Conservation (phyloP, 148 eudicot genomes). For the Nyssa sinensis region DNA sequence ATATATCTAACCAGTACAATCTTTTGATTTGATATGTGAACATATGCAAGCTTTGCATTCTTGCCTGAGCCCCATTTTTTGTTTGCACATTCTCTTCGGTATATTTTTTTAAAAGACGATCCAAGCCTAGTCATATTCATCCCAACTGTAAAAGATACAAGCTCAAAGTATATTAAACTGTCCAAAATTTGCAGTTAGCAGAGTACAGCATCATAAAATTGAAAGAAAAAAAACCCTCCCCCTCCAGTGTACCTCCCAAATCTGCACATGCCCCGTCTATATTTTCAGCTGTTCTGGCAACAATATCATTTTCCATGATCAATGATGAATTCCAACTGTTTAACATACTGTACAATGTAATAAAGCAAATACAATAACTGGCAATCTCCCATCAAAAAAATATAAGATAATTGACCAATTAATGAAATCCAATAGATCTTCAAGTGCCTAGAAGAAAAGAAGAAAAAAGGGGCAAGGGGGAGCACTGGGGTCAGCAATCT, state of each 20-base stretch:
- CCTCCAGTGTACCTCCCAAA: slow-evolving; percentile 2
- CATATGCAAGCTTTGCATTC: slow-evolving; percentile 20
- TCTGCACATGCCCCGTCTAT: background rate
- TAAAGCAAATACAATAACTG: background rate
- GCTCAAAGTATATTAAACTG: slow-evolving; percentile 10
- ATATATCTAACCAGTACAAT: slow-evolving; percentile 21
- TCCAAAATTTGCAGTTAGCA: slow-evolving; percentile 16
- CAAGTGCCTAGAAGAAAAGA: too few relatives aligned
- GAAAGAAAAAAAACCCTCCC: slow-evolving; percentile 14
- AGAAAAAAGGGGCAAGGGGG: too few relatives aligned
- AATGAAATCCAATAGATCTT: too few relatives aligned
- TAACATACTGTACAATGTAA: background rate
- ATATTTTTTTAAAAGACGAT: slow-evolving; percentile 34
- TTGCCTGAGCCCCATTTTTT: slow-evolving; percentile 17
- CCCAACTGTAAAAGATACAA: slow-evolving; percentile 44
- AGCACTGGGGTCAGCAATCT: too few relatives aligned
- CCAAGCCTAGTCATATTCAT: slow-evolving; percentile 55
- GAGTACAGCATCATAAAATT: background rate
- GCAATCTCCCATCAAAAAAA: background rate
- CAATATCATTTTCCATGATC: background rate
- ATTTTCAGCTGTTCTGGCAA: background rate
- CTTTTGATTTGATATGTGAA: slow-evolving; percentile 21
- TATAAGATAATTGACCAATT: too few relatives aligned
- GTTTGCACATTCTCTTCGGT: slow-evolving; percentile 38
- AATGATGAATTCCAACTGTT: background rate